Evolutionary conservation across 495 filamentous ascomycete genomes (phyloP), one percentile per base, ranked within the genome.

Genomic region (Talaromyces stipitatus): DNA sequence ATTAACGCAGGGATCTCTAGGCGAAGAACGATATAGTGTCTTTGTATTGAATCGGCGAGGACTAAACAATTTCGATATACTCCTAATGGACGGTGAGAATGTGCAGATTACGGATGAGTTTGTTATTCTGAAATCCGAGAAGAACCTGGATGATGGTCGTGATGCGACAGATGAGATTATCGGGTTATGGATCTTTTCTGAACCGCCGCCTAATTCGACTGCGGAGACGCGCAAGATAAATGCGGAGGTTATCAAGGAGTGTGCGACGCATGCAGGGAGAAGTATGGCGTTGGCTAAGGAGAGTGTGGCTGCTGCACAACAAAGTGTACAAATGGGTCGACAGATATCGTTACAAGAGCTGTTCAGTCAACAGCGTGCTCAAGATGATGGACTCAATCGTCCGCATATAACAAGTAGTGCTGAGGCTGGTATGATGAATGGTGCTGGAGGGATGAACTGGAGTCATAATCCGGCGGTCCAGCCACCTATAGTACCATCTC

Each of bases 101-200:
- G 77, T 85, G 29, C 81, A 85, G 58, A 67, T 83, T 41, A 84
- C 81, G 16, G 80, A 80, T 8, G 80, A 84, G 52, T 85, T 79
- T 54, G 74, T 87, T 14, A 85, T 86, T 32, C 61, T 86, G 29
- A 81, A 82, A 54, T 68, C 72, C 3, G 70, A 72, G 32, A 27
- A 45, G 46, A 58, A 69, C 33, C 32, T 36, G 18, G 26, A 20
- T 9, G 11, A 45, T 18, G 18, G 22, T 1, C 60, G 30, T 18
- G 38, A 30, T 24, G 55, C 36, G 22, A 59, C 58, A 20, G 54
- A 43, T 52, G 63, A 65, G 45, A 78, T 82, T 51, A 81, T 79
- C 63, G 84, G 84, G 7, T 64, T 87, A 1, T 87, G 84, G 84
- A 84, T 87, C 18, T 87, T 84, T 63, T 75, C 76, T 1, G 83